Evolutionary conservation across 768 basidiomycete genomes (phyloP).

Genomic region (Tricholoma matsutake): DNA sequence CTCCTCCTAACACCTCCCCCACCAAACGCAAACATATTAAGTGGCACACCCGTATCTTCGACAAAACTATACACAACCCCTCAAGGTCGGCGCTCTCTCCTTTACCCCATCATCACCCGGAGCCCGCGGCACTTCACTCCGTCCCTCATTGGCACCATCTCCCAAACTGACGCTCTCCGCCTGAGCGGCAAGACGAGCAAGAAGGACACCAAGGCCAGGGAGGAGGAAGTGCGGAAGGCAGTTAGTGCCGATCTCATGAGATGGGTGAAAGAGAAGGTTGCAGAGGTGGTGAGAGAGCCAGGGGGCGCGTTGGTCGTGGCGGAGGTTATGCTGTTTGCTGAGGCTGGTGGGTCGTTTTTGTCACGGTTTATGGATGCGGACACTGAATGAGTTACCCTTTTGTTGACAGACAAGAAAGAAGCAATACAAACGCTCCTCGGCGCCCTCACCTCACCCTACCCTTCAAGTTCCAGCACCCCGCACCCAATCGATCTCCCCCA

Average conservation of each 20-base stretch:
- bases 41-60: conserved; percentile 13
- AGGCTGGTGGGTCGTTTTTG: conserved; percentile 61
- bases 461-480: conserved; percentile 45
- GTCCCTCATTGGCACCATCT: conserved; percentile 64
- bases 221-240: conserved; percentile 67
- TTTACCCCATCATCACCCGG: conserved; percentile 82
- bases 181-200: conserved; percentile 68
- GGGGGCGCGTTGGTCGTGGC: conserved; percentile 75
- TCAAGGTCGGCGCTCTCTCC: conserved; percentile 78
- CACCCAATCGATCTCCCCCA: conserved; percentile 84
- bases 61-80: conserved; percentile 54
- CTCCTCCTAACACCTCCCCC: neutral
- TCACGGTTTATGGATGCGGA: neutral
- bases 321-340: conserved; percentile 82
- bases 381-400: neutral
- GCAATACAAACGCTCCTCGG: conserved; percentile 60
- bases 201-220: conserved; percentile 62
- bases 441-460: conserved; percentile 54
- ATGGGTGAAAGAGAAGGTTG: conserved; percentile 64
- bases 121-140: conserved; percentile 87
- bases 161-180: conserved; percentile 68
- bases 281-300: conserved; percentile 64
- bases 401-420: conserved; percentile 61
- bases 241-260: conserved; percentile 74
- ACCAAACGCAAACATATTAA: neutral